A percentile compares a stretch with the other conserved stretches of the same genome.
Conservation (phyloP, 495 filamentous ascomycete genomes). For the Massariosphaeria phaeospora region DNA sequence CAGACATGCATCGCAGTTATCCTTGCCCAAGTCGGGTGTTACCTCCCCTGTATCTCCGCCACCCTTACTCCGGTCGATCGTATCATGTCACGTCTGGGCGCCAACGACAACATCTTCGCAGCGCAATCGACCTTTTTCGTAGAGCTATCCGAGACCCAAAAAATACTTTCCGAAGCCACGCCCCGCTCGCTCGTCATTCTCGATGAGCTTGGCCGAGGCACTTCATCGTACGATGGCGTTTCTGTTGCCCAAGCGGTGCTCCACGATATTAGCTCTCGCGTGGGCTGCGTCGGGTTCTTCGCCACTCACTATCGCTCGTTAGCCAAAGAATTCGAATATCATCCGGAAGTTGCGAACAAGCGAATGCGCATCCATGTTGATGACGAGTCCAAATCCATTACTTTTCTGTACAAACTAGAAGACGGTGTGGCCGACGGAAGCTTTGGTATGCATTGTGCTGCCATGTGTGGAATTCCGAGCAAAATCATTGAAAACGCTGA, state of each 20-base stretch:
- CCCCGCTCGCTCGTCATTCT: conserved; percentile 94
- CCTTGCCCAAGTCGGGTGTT: conserved; percentile 97
- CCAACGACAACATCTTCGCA: conserved; percentile 98
- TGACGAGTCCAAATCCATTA: conserved; percentile 72
- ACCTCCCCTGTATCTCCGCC: conserved; percentile 78
- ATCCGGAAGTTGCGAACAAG: conserved; percentile 79
- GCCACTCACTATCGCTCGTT: conserved; percentile 97
- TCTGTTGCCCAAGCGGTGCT: conserved; percentile 95
- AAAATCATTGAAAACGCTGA: conserved; percentile 84
- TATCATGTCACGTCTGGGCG: conserved; percentile 98
- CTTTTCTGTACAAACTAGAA: conserved; percentile 94
- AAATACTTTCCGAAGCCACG: conserved; percentile 93
- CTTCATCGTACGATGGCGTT: conserved; percentile 89
- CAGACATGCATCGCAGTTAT: conserved; percentile 92
- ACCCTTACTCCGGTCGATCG: conserved; percentile 88
- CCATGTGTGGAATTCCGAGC: conserved; percentile 89
- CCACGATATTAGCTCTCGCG: conserved; percentile 87
- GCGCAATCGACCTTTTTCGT: conserved; percentile 98
- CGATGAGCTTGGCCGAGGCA: conserved; percentile 93
- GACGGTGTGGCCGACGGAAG: conserved; percentile 93
- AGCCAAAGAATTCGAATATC: conserved; percentile 78
- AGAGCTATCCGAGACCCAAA: conserved; percentile 95
- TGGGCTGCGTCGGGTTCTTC: conserved; percentile 94
- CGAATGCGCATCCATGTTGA: conserved; percentile 95
- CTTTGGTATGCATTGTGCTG: conserved; percentile 98